Percentiles rank a stretch among this genome's conserved stretches.
Conservation (phyloP, 2,329 filamentous ascomycete species). For the Xenosphaeropsis pyriputrescens region DNA sequence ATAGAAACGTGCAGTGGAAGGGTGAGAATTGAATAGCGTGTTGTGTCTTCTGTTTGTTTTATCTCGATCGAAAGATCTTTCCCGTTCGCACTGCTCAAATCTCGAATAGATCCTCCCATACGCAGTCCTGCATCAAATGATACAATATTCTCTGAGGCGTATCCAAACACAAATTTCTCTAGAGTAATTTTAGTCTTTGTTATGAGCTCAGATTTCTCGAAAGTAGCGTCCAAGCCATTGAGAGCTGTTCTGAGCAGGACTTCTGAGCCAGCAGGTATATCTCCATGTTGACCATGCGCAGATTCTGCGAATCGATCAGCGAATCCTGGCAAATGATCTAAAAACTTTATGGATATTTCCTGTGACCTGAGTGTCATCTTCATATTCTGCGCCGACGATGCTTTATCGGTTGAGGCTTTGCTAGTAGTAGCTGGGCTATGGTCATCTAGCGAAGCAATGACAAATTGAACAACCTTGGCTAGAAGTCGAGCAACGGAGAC, state of each 20-base stretch:
- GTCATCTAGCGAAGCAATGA: conserved; percentile 8
- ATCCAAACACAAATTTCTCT: conserved; percentile 46
- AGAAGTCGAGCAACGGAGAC: conserved; percentile 17
- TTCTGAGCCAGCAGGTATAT: conserved; percentile 7
- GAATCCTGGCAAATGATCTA: conserved; percentile 15
- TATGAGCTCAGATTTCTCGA: conserved; percentile 3
- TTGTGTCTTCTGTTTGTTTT: conserved; percentile 26
- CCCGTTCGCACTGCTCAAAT: conserved; percentile 39
- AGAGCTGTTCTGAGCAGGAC: conserved; percentile 14
- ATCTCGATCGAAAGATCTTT: conserved; percentile 42
- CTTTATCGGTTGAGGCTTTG: no score
- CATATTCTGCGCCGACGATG: no score
- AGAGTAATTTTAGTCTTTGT: conserved; percentile 20
- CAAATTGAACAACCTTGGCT: conserved; percentile 13
- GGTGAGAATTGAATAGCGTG: conserved; percentile 52
- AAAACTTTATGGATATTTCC: conserved; percentile 15
- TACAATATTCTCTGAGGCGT: conserved; percentile 45
- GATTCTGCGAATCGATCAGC: background rate
- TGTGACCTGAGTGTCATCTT: conserved; percentile 10
- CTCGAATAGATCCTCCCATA: conserved; percentile 43
- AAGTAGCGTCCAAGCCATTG: conserved; percentile 12
- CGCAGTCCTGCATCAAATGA: conserved; percentile 44
- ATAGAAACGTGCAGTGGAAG: conserved; percentile 63
- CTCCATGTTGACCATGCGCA: background rate
- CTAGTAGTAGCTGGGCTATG: no score